Base-by-base conservation (phyloP, 2,329 filamentous ascomycete species). In the Trichophyton rubrum region DNA sequence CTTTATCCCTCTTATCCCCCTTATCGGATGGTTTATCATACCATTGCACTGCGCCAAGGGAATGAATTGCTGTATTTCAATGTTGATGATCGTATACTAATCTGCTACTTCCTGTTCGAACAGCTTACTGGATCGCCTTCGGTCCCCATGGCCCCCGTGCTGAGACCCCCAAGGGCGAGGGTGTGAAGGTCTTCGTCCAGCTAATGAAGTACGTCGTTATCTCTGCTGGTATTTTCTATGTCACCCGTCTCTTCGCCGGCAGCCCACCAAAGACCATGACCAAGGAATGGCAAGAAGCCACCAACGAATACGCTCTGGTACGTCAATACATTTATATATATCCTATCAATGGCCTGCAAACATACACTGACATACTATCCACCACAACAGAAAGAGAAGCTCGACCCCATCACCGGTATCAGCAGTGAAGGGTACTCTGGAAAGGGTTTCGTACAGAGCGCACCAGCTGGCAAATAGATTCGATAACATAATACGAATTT, bases 41-140 rank as follows among this genome's bases (percentile, higher is more conserved):
- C 20, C 33, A 43, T 41, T 24, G 9, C 15, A 24, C 24, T 24
- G 55, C 40, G 35, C 55, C 55, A 11, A 27, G 15, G 20, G 20
- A 27, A 15, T n/a, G 8, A 20, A 7, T 3, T 9, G 8, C 33
- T 38, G 33, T n/a, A 8, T 56, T 40, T 3, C 2, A 20, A 11
- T 17, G 33, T 13, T 3, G 13, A 13, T 11, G 9, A 43, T 22
- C 43, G 6, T 33, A 60, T 55, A 59, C 57, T 59, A 56, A 43
- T 51, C 35, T 30, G 45, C 20, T 35, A 2, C 24, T 55, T 60
- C 20, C 22, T 13, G 9, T 11, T 51, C 30, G 58, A 30, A 76
- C 74, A 99, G 93, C 93, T 66, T 99, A 97, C 85, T 99, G 89
- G 87, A 96, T 99, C 72, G 91, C 93, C 67, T 99, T 99, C 74